Evolutionary conservation across 441 rosid species (phyloP), one percentile per base, ranked within the genome.

Genomic region (Gossypium laxum): DNA sequence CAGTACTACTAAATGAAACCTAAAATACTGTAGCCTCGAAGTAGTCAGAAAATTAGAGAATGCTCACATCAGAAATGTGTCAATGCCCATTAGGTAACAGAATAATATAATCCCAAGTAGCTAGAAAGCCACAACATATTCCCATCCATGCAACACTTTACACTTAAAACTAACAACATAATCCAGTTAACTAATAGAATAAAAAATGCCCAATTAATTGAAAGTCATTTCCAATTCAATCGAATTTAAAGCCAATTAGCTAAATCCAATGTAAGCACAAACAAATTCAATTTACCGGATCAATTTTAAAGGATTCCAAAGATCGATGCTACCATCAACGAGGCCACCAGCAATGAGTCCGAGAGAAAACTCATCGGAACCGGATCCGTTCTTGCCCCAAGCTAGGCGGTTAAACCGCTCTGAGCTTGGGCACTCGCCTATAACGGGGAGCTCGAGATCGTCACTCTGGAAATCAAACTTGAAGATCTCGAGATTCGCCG

Each of bases 291-390:
- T 70, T 79, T 82, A 92, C 99, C 89, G 80, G 89, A 91, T 89
- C 86, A 95, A 72, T 63, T 85, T 63, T 30, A 77, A 76, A 1
- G 98, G 99, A 76, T 92, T 92, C 99, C 96, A 92, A 8, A 95
- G 72, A 84, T 82, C 95, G 69, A 95, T 92, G 75, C 52, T 88
- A 18, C 99, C 98, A 68, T 92, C 99, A 52, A 90, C 93, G 15
- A 91, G 97, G 11, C 99, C 99, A 47, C 99, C 99, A 3, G 99
- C 98, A 67, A 95, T 82, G 21, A 95, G 84, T 18, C 99, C 99
- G 2, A 92, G 89, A 61, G 86, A 72, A 66, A 86, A 91, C 55
- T 86, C 82, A 7, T 92, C 96, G 22, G 96, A 89, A 58, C 89
- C 89, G 69, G 96, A 90, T 87, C 91, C 97, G 22, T 83, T 92